phyloP scores from a whole-genome alignment of 2,329 filamentous ascomycete species.

The Colletotrichum melonis region DNA sequence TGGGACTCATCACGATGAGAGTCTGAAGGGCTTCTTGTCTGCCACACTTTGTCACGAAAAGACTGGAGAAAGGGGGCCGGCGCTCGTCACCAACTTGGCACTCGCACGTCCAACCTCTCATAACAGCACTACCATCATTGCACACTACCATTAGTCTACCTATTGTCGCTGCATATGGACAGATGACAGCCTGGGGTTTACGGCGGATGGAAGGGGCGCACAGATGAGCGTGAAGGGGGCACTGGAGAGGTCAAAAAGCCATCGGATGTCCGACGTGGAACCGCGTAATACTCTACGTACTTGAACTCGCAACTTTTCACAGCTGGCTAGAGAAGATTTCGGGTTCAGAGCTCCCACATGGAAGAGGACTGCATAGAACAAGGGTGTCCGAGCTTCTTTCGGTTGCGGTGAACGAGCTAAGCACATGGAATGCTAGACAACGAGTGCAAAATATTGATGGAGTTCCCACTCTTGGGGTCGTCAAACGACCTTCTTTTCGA shows the following conservation, averaged over 20 bases:
- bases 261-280: constrained; percentile 3
- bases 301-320: not conserved
- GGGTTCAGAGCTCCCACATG: not conserved
- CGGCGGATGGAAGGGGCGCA: not conserved
- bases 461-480: too few relatives aligned
- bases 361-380: not conserved
- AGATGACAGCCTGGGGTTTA: constrained; percentile 14
- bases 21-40: not conserved
- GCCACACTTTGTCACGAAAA: not conserved
- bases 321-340: not conserved
- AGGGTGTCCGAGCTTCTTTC: not conserved
- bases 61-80: constrained; percentile 12
- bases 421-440: constrained; percentile 18
- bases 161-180: not conserved
- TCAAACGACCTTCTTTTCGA: not conserved
- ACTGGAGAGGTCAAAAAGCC: not conserved
- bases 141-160: not conserved
- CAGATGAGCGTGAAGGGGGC: not conserved
- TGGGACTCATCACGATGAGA: not conserved
- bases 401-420: not conserved
- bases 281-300: not conserved
- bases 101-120: not conserved
- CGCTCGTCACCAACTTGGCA: not conserved
- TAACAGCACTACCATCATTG: not conserved
- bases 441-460: not conserved